Evolutionary conservation across 768 basidiomycete genomes (phyloP).

Genomic region (Termitomyces sp.): DNA sequence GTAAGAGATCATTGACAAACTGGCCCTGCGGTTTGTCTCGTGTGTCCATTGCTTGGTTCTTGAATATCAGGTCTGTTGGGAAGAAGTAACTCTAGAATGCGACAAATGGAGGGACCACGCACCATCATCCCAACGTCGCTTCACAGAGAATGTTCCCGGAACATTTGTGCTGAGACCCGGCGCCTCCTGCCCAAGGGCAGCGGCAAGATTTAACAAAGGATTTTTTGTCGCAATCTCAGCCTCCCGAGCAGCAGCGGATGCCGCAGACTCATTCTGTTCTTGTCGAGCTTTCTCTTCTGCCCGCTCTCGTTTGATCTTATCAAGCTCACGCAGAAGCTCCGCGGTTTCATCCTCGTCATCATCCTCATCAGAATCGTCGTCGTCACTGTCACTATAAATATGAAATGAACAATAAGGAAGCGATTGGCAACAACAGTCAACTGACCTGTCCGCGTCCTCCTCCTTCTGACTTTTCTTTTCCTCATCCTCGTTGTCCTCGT

Average conservation of each 20-base stretch:
- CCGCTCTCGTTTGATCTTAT: slow-evolving; percentile 95
- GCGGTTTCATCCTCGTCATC: slow-evolving; percentile 90
- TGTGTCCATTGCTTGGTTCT: slow-evolving; percentile 85
- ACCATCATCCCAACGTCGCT: slow-evolving; percentile 96
- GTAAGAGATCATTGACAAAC: slow-evolving; percentile 92
- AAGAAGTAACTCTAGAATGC: not conserved
- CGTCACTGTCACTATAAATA: slow-evolving; percentile 42
- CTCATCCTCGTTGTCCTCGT: slow-evolving; percentile 66
- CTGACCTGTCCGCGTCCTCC: slow-evolving; percentile 35
- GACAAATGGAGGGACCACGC: slow-evolving; percentile 14
- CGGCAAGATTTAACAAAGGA: slow-evolving; percentile 86
- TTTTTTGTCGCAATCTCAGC: slow-evolving; percentile 83
- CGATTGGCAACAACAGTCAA: not conserved
- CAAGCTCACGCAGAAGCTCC: slow-evolving; percentile 91
- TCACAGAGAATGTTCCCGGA: slow-evolving; percentile 85
- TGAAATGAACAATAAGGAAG: not conserved
- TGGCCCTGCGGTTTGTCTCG: slow-evolving; percentile 62
- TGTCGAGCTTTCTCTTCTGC: slow-evolving; percentile 86
- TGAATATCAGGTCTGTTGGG: slow-evolving; percentile 59
- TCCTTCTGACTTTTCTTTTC: slow-evolving; percentile 29
- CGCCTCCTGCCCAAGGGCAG: slow-evolving; percentile 73
- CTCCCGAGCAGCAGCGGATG: slow-evolving; percentile 59
- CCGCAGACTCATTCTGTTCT: slow-evolving; percentile 69
- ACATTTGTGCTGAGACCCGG: slow-evolving; percentile 69
- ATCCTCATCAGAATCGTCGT: slow-evolving; percentile 41